Conservation (phyloP, 805 yeast species). For the Hanseniaspora valbyensis region DNA sequence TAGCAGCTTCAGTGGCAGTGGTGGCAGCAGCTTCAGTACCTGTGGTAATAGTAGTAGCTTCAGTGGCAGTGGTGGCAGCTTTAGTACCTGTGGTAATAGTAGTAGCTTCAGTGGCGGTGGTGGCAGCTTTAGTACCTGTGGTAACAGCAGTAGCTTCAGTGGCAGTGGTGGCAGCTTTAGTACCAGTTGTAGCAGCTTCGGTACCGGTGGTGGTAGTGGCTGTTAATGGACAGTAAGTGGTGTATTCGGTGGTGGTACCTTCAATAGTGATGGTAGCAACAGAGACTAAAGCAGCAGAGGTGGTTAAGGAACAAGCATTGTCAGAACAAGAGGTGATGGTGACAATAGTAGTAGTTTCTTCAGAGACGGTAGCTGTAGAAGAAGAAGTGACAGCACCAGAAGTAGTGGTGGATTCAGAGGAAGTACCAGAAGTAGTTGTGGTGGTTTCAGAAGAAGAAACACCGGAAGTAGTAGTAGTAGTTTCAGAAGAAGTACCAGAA, state of each 20-base stretch:
- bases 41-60: conserved; percentile 33
- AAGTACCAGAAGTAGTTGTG: background rate
- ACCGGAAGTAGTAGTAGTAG: background rate
- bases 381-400: background rate
- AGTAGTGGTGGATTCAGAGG: background rate
- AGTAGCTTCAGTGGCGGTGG: conserved; percentile 29
- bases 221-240: too few relatives aligned
- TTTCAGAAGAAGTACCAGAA: background rate
- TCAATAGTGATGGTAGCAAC: conserved; percentile 29
- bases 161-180: conserved; percentile 30
- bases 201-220: conserved; percentile 22
- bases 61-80: conserved; percentile 27
- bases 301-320: background rate
- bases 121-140: conserved; percentile 28
- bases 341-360: background rate
- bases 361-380: background rate
- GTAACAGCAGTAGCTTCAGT: conserved; percentile 27
- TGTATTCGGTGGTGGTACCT: conserved; percentile 23
- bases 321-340: background rate
- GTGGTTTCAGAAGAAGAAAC: background rate
- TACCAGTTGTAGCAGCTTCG: conserved; percentile 27
- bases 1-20: background rate
- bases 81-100: conserved; percentile 25
- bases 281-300: too few relatives aligned
- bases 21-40: conserved; percentile 73